Evolutionary conservation across 352 stramenopile genomes (phyloP).

Genomic region (Phytophthora rubi): DNA sequence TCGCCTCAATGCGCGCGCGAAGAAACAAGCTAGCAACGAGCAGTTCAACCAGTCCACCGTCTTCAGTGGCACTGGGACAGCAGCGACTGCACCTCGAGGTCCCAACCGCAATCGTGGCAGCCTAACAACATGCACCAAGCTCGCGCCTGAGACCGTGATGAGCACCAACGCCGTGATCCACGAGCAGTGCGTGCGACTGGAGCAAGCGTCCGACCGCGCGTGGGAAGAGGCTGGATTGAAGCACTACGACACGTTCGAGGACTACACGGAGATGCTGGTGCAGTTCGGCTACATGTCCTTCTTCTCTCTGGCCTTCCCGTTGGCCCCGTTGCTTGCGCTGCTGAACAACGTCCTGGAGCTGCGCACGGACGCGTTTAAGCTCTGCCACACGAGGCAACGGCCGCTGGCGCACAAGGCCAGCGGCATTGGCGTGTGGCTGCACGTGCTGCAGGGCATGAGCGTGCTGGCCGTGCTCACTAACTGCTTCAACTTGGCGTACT

Average conservation of each 20-base stretch:
- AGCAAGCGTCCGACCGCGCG: conserved; percentile 80
- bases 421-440: conserved; percentile 89
- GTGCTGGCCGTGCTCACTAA: conserved; percentile 96
- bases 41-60: conserved; percentile 70
- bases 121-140: conserved; percentile 17
- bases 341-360: conserved; percentile 95
- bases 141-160: conserved; percentile 27
- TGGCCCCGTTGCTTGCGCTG: conserved; percentile 93
- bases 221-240: conserved; percentile 93
- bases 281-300: conserved; percentile 97
- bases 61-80: conserved; percentile 48
- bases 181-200: conserved; percentile 79
- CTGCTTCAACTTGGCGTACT: conserved; percentile 93
- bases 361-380: conserved; percentile 94
- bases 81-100: conserved; percentile 15
- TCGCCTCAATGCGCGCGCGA: conserved; percentile 47
- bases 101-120: conserved; percentile 19
- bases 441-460: conserved; percentile 95
- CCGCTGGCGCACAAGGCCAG: conserved; percentile 93
- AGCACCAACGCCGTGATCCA: conserved; percentile 70
- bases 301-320: conserved; percentile 95
- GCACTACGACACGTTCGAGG: conserved; percentile 94
- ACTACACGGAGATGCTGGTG: conserved; percentile 95
- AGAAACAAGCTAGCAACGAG: conserved; percentile 64
- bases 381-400: conserved; percentile 92